Conservation (phyloP, 1,284 basidiomycete species). For the Rugosomyces carneus region DNA sequence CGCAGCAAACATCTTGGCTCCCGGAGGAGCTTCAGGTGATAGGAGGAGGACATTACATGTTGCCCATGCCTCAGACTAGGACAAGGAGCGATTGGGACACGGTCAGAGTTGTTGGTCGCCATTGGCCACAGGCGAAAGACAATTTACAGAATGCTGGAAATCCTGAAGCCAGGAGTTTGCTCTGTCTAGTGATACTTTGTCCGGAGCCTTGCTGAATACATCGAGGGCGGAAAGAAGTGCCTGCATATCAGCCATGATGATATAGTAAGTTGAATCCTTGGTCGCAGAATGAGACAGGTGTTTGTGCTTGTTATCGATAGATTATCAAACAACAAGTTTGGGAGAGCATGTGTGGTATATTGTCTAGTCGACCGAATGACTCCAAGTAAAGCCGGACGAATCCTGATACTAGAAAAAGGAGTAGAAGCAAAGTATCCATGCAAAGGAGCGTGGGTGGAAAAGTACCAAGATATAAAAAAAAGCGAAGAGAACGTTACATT, state of each 20-base stretch:
- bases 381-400: constrained; percentile 30
- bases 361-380: constrained; percentile 27
- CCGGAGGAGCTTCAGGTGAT: constrained; percentile 70
- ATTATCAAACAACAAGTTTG: neutral
- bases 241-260: constrained; percentile 59
- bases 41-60: constrained; percentile 90
- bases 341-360: constrained; percentile 31
- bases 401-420: constrained; percentile 43
- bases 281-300: constrained; percentile 3
- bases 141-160: constrained; percentile 94
- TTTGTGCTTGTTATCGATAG: constrained; percentile 14
- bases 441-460: constrained; percentile 50
- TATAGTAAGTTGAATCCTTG: constrained; percentile 11
- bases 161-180: constrained; percentile 93
- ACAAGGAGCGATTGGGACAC: constrained; percentile 42
- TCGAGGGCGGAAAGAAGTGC: constrained; percentile 67
- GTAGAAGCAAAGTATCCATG: constrained; percentile 53
- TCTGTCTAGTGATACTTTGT: constrained; percentile 75
- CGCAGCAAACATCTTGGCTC: constrained; percentile 91
- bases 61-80: constrained; percentile 92
- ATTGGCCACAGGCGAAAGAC: constrained; percentile 62
- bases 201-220: constrained; percentile 73
- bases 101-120: constrained; percentile 56
- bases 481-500: constrained; percentile 22
- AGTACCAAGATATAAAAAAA: constrained; percentile 35